phyloP scores from a whole-genome alignment of 1,139 yeast species.

The Yamadazyma friedrichii region DNA sequence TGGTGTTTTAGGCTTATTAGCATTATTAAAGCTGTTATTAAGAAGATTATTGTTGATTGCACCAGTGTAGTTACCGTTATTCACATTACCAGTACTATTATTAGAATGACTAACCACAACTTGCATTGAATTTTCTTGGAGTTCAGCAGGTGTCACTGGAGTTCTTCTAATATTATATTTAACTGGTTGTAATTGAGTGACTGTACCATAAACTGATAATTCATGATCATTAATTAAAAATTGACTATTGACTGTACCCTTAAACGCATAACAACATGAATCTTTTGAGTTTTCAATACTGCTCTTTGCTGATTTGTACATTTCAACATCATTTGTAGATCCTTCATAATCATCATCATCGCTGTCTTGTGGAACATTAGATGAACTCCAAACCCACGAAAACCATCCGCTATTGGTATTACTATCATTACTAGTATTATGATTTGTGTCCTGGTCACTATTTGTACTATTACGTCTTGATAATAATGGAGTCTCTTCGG shows the following conservation, averaged over 20 bases:
- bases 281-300: slow-evolving; percentile 36
- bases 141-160: slow-evolving; percentile 37
- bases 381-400: slow-evolving; percentile 7
- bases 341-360: slow-evolving; percentile 21
- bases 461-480: background rate
- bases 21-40: background rate
- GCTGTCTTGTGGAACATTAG: slow-evolving; percentile 9
- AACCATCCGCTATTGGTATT: slow-evolving; percentile 4
- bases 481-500: slow-evolving; percentile 6
- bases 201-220: slow-evolving; percentile 41
- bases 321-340: slow-evolving; percentile 22
- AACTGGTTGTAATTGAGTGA: slow-evolving; percentile 41
- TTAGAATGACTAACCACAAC: slow-evolving; percentile 4
- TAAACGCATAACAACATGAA: slow-evolving; percentile 35
- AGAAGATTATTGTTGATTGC: background rate
- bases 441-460: background rate
- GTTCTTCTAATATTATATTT: slow-evolving; percentile 30
- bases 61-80: background rate
- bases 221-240: slow-evolving; percentile 25
- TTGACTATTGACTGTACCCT: slow-evolving; percentile 20
- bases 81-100: background rate
- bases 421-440: background rate
- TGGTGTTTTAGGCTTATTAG: background rate
- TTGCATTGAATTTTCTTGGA: slow-evolving; percentile 26
- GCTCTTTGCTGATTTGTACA: slow-evolving; percentile 33